Evolutionary conservation across 768 basidiomycete species (phyloP).

Genomic region (Suillus alpinus): DNA sequence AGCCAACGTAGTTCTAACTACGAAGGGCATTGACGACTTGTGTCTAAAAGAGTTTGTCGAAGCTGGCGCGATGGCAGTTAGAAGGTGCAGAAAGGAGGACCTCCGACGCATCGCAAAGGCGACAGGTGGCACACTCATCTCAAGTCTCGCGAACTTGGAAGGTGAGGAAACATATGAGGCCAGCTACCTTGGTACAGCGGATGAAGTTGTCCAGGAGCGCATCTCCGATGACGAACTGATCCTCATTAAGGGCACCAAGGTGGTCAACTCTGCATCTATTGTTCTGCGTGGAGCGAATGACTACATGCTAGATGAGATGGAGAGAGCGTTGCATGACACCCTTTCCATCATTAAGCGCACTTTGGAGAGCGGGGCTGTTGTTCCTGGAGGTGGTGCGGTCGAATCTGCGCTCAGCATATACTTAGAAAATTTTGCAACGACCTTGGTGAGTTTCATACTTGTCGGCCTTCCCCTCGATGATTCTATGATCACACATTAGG

Average conservation of each 20-base stretch:
- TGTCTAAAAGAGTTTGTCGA: slow-evolving; percentile 99
- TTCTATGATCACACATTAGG: slow-evolving; percentile 46
- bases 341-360: slow-evolving; percentile 96
- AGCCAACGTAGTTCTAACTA: slow-evolving; percentile 95
- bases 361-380: slow-evolving; percentile 91
- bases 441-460: slow-evolving; percentile 60
- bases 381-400: slow-evolving; percentile 96
- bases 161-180: slow-evolving; percentile 98
- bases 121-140: slow-evolving; percentile 90
- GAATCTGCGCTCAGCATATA: slow-evolving; percentile 97
- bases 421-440: slow-evolving; percentile 97
- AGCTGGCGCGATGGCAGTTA: slow-evolving; percentile 97
- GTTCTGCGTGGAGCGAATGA: slow-evolving; percentile 97
- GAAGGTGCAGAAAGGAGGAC: slow-evolving; percentile 97
- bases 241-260: slow-evolving; percentile 95
- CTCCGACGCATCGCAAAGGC: slow-evolving; percentile 95
- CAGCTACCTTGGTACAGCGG: slow-evolving; percentile 84
- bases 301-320: slow-evolving; percentile 99
- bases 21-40: slow-evolving; percentile 97
- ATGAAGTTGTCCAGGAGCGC: slow-evolving; percentile 95
- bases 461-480: not conserved
- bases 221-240: slow-evolving; percentile 99
- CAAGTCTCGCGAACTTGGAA: slow-evolving; percentile 92
- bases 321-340: slow-evolving; percentile 91
- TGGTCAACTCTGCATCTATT: slow-evolving; percentile 90